Base-by-base conservation (phyloP, 164 flowering plant genomes). In the Houttuynia cordata region DNA sequence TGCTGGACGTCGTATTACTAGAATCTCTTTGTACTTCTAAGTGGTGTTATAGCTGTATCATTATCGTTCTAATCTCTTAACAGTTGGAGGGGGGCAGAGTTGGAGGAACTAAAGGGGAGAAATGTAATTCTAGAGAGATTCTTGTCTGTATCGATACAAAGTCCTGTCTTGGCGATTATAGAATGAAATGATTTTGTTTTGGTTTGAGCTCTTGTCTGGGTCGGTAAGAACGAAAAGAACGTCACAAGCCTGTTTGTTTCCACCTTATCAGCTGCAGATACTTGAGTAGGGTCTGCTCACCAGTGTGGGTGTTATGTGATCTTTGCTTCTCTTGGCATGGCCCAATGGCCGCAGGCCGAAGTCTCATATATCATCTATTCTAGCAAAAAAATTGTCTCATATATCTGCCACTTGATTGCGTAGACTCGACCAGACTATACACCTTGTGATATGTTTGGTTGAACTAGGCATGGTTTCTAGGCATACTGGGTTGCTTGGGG, bases 1-100 rank as follows among this genome's bases (percentile, higher is more conserved):
- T 53, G 58, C n/a, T 39, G 65, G 59, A 19, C 68, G 58, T 58
- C 59, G 68, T 58, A 65, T 58, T 53, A 37, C 58, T 65, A 20
- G 68, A 65, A 65, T 65, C 68, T 65, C 37, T 45, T 12, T 45
- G 49, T 30, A 30, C 37, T 30, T 30, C 6, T 30, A 30, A 30
- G 37, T n/a, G n/a, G n/a, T n/a, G n/a, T n/a, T n/a, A n/a, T n/a
- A n/a, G n/a, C n/a, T n/a, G n/a, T n/a, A n/a, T n/a, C n/a, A n/a
- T n/a, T n/a, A n/a, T 60, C 14, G 1, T 60, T 17, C 22, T 20
- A 17, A 18, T 45, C 24, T 23, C 62, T 24, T 53, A 37, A 19
- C 21, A 54, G 15, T 15, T 37, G 18, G 45, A 30, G 41, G 13
- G n/a, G n/a, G n/a, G n/a, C n/a, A n/a, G n/a, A n/a, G 49, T 1